Conservation (phyloP, 1,284 basidiomycete species). For the Ustilago esculenta region DNA sequence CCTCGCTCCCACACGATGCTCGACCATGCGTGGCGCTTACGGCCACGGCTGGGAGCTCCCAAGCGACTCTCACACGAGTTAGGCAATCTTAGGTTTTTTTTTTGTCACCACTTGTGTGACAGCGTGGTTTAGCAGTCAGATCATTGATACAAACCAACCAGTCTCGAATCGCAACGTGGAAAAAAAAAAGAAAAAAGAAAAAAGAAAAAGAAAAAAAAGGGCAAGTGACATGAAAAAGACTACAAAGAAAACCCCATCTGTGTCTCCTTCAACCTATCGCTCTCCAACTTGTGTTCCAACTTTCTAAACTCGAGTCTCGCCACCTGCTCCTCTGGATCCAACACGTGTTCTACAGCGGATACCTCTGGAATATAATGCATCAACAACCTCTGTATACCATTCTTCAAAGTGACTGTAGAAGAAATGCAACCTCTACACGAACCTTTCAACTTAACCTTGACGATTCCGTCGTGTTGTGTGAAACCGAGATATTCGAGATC, state of each 20-base stretch:
- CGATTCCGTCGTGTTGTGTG: constrained; percentile 71
- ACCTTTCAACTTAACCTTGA: constrained; percentile 88
- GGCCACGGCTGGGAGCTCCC: too few relatives aligned
- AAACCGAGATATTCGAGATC: constrained; percentile 86
- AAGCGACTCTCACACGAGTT: too few relatives aligned
- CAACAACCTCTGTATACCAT: constrained; percentile 85
- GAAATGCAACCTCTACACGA: constrained; percentile 94
- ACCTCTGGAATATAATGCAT: constrained; percentile 99
- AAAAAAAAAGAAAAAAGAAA: neutral
- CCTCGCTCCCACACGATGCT: too few relatives aligned
- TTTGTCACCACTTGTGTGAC: too few relatives aligned
- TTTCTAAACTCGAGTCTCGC: constrained; percentile 90
- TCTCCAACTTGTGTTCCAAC: constrained; percentile 79
- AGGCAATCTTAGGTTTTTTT: too few relatives aligned
- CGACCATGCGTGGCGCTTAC: too few relatives aligned
- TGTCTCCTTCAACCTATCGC: constrained; percentile 52
- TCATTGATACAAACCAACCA: too few relatives aligned
- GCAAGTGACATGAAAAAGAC: neutral
- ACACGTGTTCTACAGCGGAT: constrained; percentile 91
- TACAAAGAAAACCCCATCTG: constrained; percentile 57
- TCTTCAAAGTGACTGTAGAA: constrained; percentile 90
- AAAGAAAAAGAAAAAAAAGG: too few relatives aligned
- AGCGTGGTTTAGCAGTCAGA: too few relatives aligned
- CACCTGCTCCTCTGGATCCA: constrained; percentile 89
- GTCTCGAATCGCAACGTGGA: too few relatives aligned